Conservation (phyloP, 2,329 filamentous ascomycete genomes). For the Fusarium sp. region DNA sequence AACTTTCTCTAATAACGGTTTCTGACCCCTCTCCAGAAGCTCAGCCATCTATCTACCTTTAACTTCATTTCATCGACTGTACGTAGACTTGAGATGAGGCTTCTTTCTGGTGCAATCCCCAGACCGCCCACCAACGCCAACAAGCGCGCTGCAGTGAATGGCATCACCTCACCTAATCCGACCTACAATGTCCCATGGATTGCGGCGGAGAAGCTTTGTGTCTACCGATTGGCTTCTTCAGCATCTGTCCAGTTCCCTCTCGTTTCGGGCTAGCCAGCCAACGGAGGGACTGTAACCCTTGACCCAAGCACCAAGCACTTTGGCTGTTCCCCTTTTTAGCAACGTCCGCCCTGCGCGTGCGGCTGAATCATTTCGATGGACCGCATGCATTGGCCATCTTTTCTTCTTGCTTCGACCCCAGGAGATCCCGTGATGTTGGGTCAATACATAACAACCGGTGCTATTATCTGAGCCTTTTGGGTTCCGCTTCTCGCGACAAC, state of each 20-base stretch:
- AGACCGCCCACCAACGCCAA: constrained; percentile 32
- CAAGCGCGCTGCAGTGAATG: constrained; percentile 38
- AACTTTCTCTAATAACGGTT: neutral
- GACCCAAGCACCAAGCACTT: constrained; percentile 16
- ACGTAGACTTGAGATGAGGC: neutral
- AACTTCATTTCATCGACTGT: constrained; percentile 10
- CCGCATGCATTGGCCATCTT: constrained; percentile 22
- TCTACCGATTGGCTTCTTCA: constrained; percentile 24
- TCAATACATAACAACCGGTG: neutral
- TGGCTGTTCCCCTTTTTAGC: constrained; percentile 30
- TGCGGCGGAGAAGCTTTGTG: constrained; percentile 14
- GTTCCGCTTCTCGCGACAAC: constrained; percentile 3
- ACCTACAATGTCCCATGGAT: constrained; percentile 12
- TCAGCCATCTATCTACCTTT: neutral
- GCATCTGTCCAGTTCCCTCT: constrained; percentile 21
- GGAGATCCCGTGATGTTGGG: constrained; percentile 22
- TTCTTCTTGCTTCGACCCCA: constrained; percentile 25
- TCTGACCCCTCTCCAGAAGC: neutral
- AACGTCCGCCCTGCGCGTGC: constrained; percentile 32
- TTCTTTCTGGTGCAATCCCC: constrained; percentile 24
- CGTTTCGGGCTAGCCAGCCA: constrained; percentile 31
- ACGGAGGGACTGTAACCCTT: constrained; percentile 11
- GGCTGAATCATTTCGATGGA: constrained; percentile 34
- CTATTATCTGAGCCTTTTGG: constrained; percentile 3
- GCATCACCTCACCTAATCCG: constrained; percentile 39